Base-by-base conservation (phyloP, 805 yeast genomes). In the Cephaloascus albidus region DNA sequence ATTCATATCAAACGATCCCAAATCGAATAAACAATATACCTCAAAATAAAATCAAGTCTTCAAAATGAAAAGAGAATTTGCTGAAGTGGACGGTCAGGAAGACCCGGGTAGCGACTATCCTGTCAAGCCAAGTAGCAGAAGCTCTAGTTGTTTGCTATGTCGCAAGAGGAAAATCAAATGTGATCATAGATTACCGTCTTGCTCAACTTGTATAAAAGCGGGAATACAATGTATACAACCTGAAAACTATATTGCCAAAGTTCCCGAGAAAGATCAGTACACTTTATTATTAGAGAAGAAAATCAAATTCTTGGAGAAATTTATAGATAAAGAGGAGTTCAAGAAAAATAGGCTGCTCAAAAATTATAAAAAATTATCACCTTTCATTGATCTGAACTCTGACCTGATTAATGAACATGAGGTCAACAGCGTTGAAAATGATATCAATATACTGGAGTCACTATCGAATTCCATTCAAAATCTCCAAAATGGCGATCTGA, bases 131-230 rank as follows among this genome's bases (percentile, higher is more conserved):
- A 12, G 28, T 10, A 15, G 33, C 16, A 31, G 33, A 31, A 31
- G 33, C 14, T n/a, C 18, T 8, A 31, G 33, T 16, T 38, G 41
- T 35, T 36, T 33, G 18, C 27, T 28, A 3, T 38, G 41, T 35
- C 23, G 35, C 10, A 10, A 18, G 31, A 38, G 35, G 23, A 38
- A 38, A 35, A 28, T 38, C 20, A 74, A 75, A 50, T 79, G 86
- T 58, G 85, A 80, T 47, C 84, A 78, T 40, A 63, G 80, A 36
- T 54, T 71, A 10, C 85, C 85, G 4, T 65, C 76, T 37, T 79
- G 86, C 49, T 74, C 84, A 3, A 76, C 78, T 33, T 80, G 86
- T 57, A 58, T 78, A 39, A 77, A 77, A 49, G 80, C 85, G 1
- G 78, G 75, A 26, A 76, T 70, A 4, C 60, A 68, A 42, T 79